Evolutionary conservation across 202 grass and related monocot genomes (phyloP).

Genomic region (Cymbopogon flexuosus): DNA sequence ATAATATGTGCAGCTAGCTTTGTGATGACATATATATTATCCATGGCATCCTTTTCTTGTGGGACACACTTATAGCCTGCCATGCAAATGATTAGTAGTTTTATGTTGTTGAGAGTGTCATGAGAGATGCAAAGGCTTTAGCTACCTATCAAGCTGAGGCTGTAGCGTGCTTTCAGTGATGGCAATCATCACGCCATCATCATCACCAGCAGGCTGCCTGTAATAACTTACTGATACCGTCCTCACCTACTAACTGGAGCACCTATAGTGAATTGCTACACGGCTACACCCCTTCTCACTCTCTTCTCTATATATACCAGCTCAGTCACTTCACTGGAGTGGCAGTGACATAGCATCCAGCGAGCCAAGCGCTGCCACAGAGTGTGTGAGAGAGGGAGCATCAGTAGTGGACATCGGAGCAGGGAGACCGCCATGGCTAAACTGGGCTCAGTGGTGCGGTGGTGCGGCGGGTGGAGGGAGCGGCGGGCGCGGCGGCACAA

Average conservation of each 20-base stretch:
- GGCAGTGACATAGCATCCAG: conserved; percentile 11
- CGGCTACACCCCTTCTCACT: background rate
- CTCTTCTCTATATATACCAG: conserved; percentile 34
- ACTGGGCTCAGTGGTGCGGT: conserved; percentile 26
- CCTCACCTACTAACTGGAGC: conserved; percentile 17
- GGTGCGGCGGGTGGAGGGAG: conserved; percentile 41
- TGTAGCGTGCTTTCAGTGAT: conserved; percentile 7
- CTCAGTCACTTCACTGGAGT: conserved; percentile 2
- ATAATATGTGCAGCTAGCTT: background rate
- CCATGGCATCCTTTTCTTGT: background rate
- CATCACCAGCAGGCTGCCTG: conserved; percentile 34
- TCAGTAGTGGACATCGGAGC: background rate
- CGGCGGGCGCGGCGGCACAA: conserved; percentile 22
- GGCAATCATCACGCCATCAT: conserved; percentile 37
- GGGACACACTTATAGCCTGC: conserved; percentile 14
- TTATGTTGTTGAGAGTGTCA: background rate
- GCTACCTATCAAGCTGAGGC: background rate
- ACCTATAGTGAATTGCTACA: background rate
- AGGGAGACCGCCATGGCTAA: conserved; percentile 26
- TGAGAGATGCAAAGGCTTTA: background rate
- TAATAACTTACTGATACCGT: background rate
- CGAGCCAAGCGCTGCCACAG: background rate
- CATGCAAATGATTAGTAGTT: conserved; percentile 25
- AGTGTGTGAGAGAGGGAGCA: background rate
- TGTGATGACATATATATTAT: background rate